Conservation (phyloP, 2,329 filamentous ascomycete species). For the Harringtonia aguacate region DNA sequence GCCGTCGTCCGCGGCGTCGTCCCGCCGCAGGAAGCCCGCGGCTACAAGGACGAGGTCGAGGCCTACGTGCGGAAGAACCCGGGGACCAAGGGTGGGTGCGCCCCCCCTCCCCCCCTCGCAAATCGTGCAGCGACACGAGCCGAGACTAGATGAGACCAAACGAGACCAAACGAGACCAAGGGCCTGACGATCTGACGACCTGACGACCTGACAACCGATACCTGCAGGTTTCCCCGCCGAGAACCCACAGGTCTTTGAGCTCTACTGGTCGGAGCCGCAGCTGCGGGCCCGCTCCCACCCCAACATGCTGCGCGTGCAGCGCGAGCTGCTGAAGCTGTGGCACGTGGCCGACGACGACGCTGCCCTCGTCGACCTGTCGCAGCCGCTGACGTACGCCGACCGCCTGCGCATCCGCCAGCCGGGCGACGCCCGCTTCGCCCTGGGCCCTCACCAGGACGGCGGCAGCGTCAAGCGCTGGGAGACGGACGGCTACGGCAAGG, state of each 20-base stretch:
- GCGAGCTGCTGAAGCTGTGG: slow-evolving; percentile 55
- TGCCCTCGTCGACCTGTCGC: slow-evolving; percentile 16
- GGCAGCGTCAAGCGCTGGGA: slow-evolving; percentile 71
- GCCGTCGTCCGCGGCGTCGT: slow-evolving; percentile 57
- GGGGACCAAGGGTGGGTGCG: slow-evolving; percentile 35
- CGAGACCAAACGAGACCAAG: slow-evolving; percentile 34
- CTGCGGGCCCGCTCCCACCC: slow-evolving; percentile 56
- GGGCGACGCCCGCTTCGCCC: slow-evolving; percentile 58
- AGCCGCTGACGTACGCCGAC: slow-evolving; percentile 58
- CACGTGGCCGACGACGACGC: slow-evolving; percentile 24
- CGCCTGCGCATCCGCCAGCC: slow-evolving; percentile 61
- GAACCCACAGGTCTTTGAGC: slow-evolving; percentile 60
- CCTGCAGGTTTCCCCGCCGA: slow-evolving; percentile 56
- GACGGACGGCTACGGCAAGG: slow-evolving; percentile 51
- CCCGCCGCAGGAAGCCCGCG: slow-evolving; percentile 48
- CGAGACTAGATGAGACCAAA: too few species aligned
- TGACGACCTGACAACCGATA: neutral
- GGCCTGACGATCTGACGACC: slow-evolving; percentile 22
- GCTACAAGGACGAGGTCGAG: slow-evolving; percentile 53
- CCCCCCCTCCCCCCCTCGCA: too few species aligned
- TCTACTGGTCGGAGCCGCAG: slow-evolving; percentile 66
- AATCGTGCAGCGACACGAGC: too few species aligned
- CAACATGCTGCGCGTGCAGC: slow-evolving; percentile 50
- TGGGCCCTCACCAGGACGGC: slow-evolving; percentile 65
- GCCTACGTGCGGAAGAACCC: slow-evolving; percentile 57